phyloP scores from a whole-genome alignment of 2,329 filamentous ascomycete species.

The Metarhizium sp. region DNA sequence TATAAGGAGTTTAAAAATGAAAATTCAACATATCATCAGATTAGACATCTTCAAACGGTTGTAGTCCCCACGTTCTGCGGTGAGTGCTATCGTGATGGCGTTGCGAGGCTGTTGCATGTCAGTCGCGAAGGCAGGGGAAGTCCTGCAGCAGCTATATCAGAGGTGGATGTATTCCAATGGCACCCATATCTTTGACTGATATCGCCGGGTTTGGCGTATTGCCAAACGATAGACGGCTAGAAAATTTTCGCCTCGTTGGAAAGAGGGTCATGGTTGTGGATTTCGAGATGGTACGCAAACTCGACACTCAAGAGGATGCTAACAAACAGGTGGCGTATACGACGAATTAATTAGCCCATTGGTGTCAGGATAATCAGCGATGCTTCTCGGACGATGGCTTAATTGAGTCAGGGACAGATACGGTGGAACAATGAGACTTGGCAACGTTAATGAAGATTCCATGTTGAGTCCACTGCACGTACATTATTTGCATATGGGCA shows the following conservation, averaged over 20 bases:
- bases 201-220: background rate
- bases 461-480: no score
- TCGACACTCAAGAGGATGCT: background rate
- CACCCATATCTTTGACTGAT: background rate
- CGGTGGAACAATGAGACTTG: no score
- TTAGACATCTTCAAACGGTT: constrained; percentile 13
- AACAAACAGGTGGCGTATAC: rapidly evolving
- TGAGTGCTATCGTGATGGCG: constrained; percentile 10
- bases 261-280: background rate
- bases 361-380: no score
- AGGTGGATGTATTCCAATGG: background rate
- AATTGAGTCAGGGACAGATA: no score
- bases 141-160: constrained; percentile 12
- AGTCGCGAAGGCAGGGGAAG: constrained; percentile 4
- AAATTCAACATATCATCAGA: constrained; percentile 11
- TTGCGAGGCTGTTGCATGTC: constrained; percentile 15
- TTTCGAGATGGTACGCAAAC: background rate
- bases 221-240: background rate
- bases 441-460: no score
- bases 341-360: no score
- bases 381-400: no score
- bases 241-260: background rate
- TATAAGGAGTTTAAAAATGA: constrained; percentile 17
- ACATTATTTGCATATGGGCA: no score
- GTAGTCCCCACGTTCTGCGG: constrained; percentile 14